These are phyloP conservation scores for Plasmodium malariae DNA, from an alignment of 169 alveolate genomes.

Conservation along the genomic window DNA sequence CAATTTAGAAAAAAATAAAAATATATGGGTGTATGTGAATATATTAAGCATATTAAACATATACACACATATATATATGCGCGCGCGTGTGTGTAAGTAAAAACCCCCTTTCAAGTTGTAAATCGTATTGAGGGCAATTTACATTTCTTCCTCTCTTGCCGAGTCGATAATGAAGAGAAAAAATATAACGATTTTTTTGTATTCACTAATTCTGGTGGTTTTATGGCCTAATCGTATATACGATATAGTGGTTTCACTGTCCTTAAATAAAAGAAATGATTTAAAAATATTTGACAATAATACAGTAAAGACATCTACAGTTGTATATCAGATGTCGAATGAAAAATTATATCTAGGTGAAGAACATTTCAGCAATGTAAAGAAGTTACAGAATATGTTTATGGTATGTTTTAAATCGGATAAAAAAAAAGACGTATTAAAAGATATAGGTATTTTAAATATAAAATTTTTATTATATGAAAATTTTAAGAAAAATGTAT, in stretches of 20 bases:
- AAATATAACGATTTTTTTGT: no score
- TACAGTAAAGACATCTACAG: not conserved
- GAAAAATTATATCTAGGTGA: slow-evolving; percentile 16
- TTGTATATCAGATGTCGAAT: not conserved
- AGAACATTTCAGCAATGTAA: slow-evolving; percentile 9
- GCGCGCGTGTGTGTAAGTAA: no score
- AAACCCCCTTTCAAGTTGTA: no score
- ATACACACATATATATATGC: no score
- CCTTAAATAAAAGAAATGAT: not conserved
- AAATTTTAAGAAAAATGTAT: slow-evolving; percentile 28
- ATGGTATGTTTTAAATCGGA: not conserved
- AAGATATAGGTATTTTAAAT: slow-evolving; percentile 12
- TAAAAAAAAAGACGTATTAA: not conserved
- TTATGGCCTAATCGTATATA: not conserved
- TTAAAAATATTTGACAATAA: not conserved
- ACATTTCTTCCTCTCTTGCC: no score
- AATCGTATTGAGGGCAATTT: no score
- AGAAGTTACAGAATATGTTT: slow-evolving; percentile 13
- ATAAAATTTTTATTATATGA: slow-evolving; percentile 6
- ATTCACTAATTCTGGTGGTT: not conserved
- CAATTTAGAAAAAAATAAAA: no score
- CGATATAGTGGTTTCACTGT: not conserved
- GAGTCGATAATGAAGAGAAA: no score
- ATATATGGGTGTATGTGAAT: no score
- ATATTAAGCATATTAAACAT: no score